phyloP scores from a whole-genome alignment of 2,329 filamentous ascomycete genomes.

The Lachnum nothofagi region DNA sequence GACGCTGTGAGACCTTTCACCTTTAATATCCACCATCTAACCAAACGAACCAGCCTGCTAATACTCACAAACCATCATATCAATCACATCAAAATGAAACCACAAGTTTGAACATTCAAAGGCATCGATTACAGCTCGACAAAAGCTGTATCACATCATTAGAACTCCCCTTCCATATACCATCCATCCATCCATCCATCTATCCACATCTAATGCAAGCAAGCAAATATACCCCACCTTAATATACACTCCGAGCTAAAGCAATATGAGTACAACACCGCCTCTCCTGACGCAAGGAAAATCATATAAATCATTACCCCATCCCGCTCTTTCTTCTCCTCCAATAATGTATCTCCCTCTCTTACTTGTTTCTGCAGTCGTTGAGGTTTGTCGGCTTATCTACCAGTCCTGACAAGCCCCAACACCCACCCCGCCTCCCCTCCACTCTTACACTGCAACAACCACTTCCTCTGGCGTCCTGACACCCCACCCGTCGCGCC shows the following conservation, averaged over 20 bases:
- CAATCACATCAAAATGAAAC: no score
- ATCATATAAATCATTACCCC: background rate
- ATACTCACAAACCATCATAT: no score
- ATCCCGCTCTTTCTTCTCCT: no score
- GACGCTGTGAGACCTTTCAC: no score
- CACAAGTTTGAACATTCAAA: no score
- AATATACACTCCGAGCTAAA: background rate
- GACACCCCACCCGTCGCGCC: conserved; percentile 19
- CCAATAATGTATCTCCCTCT: no score
- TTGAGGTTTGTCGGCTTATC: no score
- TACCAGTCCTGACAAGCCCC: background rate
- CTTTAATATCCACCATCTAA: no score
- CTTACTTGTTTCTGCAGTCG: no score
- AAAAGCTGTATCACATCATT: no score
- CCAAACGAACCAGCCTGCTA: no score
- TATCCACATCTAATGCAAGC: background rate
- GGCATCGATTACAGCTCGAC: no score
- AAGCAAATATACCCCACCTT: background rate
- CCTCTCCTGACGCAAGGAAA: background rate
- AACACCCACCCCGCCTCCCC: conserved; percentile 23
- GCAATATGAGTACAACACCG: background rate
- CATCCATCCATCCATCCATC: background rate
- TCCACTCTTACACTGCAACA: conserved; percentile 15
- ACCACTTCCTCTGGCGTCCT: conserved; percentile 20
- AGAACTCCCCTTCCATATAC: background rate